These are phyloP conservation scores for Kernera saxatilis DNA, from an alignment of 345 rosid genomes.

Conservation along the genomic window DNA sequence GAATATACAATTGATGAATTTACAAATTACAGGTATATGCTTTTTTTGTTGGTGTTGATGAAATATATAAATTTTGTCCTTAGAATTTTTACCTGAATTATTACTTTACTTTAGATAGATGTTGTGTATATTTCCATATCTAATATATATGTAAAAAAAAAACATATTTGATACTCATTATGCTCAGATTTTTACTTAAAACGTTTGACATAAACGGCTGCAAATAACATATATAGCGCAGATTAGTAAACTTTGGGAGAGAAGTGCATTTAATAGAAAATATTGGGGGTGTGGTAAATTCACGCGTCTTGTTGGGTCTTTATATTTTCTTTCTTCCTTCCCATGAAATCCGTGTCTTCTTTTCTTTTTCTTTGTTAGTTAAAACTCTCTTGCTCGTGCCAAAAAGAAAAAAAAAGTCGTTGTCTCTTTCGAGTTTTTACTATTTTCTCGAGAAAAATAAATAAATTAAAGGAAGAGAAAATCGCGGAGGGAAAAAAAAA, in stretches of 20 bases:
- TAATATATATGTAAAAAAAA: not conserved
- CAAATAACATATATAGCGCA: not conserved
- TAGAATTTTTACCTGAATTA: not conserved
- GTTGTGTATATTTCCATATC: not conserved
- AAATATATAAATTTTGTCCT: not conserved
- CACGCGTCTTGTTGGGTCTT: slow-evolving; percentile 15
- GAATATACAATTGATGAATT: not conserved
- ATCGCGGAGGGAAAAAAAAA: not conserved
- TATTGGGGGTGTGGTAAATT: slow-evolving; percentile 3
- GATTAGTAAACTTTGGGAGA: not conserved
- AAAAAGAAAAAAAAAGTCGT: not conserved
- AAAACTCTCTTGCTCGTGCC: not conserved
- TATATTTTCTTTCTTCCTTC: not conserved
- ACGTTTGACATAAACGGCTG: not conserved
- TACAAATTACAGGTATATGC: no score
- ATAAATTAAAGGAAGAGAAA: slow-evolving; percentile 3
- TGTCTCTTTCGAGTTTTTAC: slow-evolving; percentile 3
- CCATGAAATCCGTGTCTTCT: slow-evolving; percentile 26
- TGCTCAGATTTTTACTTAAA: not conserved
- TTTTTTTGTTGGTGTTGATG: no score
- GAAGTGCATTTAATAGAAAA: slow-evolving; percentile 13
- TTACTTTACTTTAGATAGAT: no score
- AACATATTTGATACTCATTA: not conserved
- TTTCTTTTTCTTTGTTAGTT: not conserved
- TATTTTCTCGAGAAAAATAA: slow-evolving; percentile 7